Base-by-base conservation (phyloP, 305 asterid genomes). In the Fraxinus nigra region DNA sequence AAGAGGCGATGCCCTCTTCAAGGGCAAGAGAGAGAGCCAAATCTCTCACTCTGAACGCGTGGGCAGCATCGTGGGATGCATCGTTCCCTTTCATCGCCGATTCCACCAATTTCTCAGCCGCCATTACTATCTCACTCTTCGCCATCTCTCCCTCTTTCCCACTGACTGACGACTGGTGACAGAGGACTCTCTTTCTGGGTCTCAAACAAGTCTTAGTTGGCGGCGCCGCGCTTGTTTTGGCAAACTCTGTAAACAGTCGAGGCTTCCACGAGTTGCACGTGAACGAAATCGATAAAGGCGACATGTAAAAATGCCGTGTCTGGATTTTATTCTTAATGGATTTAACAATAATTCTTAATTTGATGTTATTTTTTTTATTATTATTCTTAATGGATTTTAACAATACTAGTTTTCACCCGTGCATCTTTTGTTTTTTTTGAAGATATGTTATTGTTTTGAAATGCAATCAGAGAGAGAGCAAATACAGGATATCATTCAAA, bases 1-100 rank as follows among this genome's bases (percentile, higher is more conserved):
- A 92, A 77, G 85, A 73, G 43, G 92, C 82, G 79, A 92, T 87
- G 79, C 82, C 92, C 89, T 95, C 97, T 85, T 93, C 95, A 8
- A 61, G 88, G 79, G 97, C 97, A 83, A 95, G 98, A 83, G 94
- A 92, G 46, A 95, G 91, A 46, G 99, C 93, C 72, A 93, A 95
- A 83, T 93, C 98, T 81, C 99, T 86, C 30, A 95, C 98, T 82
- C 98, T 87, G 81, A 92, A 92, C 18, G 94, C 95, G 86, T 95
- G 99, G 9, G 97, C 96, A 7, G 97, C 97, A 82, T 95, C 97
- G 87, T 95, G 99, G 4, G 98, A 95, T 30, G 92, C 99, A 77
- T 95, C 98, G 88, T 94, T 95, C 46, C 95, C 94, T 79, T 87
- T 89, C 99, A 95, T 94, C 82, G 87, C 79, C 20, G 87, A 81